These are phyloP conservation scores for Sclerospora graminicola DNA, from an alignment of 352 stramenopile species.

Conservation along the genomic window DNA sequence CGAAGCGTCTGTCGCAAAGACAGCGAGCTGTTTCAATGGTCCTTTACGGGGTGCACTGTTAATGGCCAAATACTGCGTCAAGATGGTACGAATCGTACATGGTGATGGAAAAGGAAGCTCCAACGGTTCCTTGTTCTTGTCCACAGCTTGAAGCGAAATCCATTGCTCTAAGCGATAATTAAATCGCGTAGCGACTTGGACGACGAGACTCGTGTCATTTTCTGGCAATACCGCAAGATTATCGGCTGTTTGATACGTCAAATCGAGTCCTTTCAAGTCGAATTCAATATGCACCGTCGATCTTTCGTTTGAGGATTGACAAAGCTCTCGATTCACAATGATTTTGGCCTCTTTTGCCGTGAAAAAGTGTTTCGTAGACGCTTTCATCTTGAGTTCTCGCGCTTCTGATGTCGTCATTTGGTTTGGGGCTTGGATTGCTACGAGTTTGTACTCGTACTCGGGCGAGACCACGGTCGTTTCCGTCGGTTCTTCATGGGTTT, in stretches of 20 bases:
- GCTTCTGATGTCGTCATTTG: too few relatives aligned
- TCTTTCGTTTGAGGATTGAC: slow-evolving; percentile 57
- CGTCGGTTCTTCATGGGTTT: not conserved
- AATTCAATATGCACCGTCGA: slow-evolving; percentile 88
- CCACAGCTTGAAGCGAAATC: slow-evolving; percentile 67
- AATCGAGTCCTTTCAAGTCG: slow-evolving; percentile 63
- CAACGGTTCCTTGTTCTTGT: slow-evolving; percentile 32
- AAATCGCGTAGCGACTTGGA: slow-evolving; percentile 71
- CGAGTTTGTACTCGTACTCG: slow-evolving; percentile 50
- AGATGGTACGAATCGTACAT: slow-evolving; percentile 86
- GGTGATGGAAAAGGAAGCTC: slow-evolving; percentile 91
- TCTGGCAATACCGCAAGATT: slow-evolving; percentile 90
- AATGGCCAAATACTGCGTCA: slow-evolving; percentile 91
- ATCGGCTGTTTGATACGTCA: slow-evolving; percentile 91
- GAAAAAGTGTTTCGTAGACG: slow-evolving; percentile 89
- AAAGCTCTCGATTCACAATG: slow-evolving; percentile 85
- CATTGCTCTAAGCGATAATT: slow-evolving; percentile 87
- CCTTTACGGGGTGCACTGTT: slow-evolving; percentile 84
- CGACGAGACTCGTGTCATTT: slow-evolving; percentile 76
- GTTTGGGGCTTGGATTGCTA: slow-evolving; percentile 27
- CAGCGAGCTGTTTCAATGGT: slow-evolving; percentile 73
- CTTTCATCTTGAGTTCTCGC: slow-evolving; percentile 42
- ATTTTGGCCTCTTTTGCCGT: slow-evolving; percentile 76
- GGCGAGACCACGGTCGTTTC: slow-evolving; percentile 20
- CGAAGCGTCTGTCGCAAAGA: slow-evolving; percentile 45